phyloP scores from a whole-genome alignment of 164 flowering plant genomes.

The Vitis amurensis region DNA sequence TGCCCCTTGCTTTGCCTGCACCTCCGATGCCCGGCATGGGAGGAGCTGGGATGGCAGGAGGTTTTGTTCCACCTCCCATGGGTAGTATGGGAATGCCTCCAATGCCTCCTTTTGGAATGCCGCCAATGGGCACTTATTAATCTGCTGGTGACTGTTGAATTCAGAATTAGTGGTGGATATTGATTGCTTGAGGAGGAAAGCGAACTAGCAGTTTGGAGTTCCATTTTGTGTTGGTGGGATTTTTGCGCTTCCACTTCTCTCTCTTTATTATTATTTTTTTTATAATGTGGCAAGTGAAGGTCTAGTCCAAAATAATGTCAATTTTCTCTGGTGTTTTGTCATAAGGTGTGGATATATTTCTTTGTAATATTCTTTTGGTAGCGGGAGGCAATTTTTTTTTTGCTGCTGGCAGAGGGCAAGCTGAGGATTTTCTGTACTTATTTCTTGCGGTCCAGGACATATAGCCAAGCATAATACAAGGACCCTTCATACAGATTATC shows the following conservation, averaged over 20 bases:
- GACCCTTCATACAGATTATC: not conserved
- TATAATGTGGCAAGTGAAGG: slow-evolving; percentile 15
- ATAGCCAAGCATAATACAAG: slow-evolving; percentile 1
- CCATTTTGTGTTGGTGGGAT: not conserved
- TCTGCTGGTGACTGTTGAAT: not conserved
- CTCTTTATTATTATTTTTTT: slow-evolving; percentile 6
- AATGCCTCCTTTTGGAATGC: slow-evolving; percentile 98
- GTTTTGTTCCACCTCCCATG: slow-evolving; percentile 64
- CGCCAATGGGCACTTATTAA: slow-evolving; percentile 84
- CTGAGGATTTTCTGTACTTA: slow-evolving; percentile 21
- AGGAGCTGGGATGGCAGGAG: slow-evolving; percentile 53
- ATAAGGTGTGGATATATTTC: slow-evolving; percentile 28
- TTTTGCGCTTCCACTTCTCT: not conserved
- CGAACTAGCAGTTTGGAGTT: slow-evolving; percentile 5
- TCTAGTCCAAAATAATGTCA: slow-evolving; percentile 21
- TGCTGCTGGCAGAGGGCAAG: slow-evolving; percentile 30
- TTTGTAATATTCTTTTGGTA: slow-evolving; percentile 55
- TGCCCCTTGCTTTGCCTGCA: slow-evolving; percentile 98
- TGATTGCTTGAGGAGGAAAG: not conserved
- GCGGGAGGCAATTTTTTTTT: slow-evolving; percentile 46
- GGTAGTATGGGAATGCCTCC: slow-evolving; percentile 97
- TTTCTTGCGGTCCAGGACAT: slow-evolving; percentile 7
- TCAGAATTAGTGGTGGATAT: not conserved
- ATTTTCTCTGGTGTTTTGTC: slow-evolving; percentile 2
- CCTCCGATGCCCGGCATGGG: slow-evolving; percentile 94